Evolutionary conservation across 768 basidiomycete genomes (phyloP).

Genomic region (Rubroboletus pulcherrimus): DNA sequence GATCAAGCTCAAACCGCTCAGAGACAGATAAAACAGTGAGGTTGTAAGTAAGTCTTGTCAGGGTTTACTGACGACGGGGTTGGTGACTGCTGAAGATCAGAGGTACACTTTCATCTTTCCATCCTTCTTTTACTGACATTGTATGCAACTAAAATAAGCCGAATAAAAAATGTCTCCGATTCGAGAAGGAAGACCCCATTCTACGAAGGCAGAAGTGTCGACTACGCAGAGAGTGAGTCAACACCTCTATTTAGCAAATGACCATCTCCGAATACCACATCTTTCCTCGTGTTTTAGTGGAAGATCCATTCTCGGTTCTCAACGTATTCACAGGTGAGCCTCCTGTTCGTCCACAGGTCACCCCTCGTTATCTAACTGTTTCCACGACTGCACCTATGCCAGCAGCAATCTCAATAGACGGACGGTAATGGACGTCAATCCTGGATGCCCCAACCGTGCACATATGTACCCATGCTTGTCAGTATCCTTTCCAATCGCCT

Average conservation of each 20-base stretch:
- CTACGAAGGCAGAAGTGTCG: slow-evolving; percentile 71
- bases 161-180: slow-evolving; percentile 72
- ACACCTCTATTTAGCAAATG: neutral
- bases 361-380: slow-evolving; percentile 50
- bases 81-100: slow-evolving; percentile 76
- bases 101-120: slow-evolving; percentile 38
- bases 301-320: slow-evolving; percentile 71
- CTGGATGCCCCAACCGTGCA: slow-evolving; percentile 2
- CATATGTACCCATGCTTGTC: slow-evolving; percentile 27
- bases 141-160: slow-evolving; percentile 61
- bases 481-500: slow-evolving; percentile 23
- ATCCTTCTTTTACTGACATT: neutral
- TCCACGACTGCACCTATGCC: slow-evolving; percentile 19
- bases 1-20: too few species aligned
- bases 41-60: too few species aligned
- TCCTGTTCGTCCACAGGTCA: slow-evolving; percentile 50
- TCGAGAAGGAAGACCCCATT: slow-evolving; percentile 74
- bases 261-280: neutral
- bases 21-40: too few species aligned
- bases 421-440: slow-evolving; percentile 1
- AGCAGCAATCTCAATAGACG: neutral
- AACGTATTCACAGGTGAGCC: slow-evolving; percentile 60
- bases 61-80: slow-evolving; percentile 36
- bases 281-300: slow-evolving; percentile 44
- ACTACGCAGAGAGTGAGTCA: slow-evolving; percentile 63